Conservation (phyloP, 495 filamentous ascomycete species). For the Trichocladium uniseriatum region DNA sequence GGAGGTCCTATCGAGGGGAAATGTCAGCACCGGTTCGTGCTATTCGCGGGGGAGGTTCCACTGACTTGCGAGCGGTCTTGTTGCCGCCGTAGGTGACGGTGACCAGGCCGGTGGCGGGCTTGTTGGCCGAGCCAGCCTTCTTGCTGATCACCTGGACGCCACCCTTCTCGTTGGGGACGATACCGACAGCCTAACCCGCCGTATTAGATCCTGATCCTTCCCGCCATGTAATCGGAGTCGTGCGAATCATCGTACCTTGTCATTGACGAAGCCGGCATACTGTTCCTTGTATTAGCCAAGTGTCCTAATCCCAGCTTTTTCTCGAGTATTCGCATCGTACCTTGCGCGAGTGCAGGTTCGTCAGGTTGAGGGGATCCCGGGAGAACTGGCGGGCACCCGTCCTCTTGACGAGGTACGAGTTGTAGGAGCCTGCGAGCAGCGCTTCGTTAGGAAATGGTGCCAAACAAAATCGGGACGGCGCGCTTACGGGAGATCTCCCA, state of each 20-base stretch:
- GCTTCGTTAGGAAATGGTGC: constrained; percentile 1
- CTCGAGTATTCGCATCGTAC: constrained; percentile 36
- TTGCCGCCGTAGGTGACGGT: constrained; percentile 57
- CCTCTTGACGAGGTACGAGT: constrained; percentile 84
- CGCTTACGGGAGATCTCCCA: constrained; percentile 81
- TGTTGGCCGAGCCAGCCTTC: constrained; percentile 60
- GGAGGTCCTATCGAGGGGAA: constrained; percentile 60
- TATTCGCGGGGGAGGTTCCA: constrained; percentile 16
- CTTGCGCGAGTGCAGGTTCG: constrained; percentile 86
- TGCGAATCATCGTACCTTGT: constrained; percentile 57
- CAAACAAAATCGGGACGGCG: constrained; percentile 13
- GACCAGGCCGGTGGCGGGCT: constrained; percentile 56
- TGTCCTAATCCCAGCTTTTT: neutral
- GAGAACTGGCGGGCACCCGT: constrained; percentile 83
- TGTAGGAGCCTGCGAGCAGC: constrained; percentile 55
- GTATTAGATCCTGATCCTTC: constrained; percentile 16
- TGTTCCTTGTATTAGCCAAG: constrained; percentile 35
- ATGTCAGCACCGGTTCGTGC: constrained; percentile 17
- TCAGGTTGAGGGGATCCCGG: constrained; percentile 81
- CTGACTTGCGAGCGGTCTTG: constrained; percentile 71
- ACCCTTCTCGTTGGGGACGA: constrained; percentile 56
- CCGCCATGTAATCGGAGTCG: neutral
- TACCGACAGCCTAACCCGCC: constrained; percentile 63
- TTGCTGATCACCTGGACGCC: constrained; percentile 72
- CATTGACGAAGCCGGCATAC: constrained; percentile 85